These are phyloP conservation scores for Aureobasidium subglaciale DNA, from an alignment of 2,329 filamentous ascomycete genomes.

Conservation along the genomic window DNA sequence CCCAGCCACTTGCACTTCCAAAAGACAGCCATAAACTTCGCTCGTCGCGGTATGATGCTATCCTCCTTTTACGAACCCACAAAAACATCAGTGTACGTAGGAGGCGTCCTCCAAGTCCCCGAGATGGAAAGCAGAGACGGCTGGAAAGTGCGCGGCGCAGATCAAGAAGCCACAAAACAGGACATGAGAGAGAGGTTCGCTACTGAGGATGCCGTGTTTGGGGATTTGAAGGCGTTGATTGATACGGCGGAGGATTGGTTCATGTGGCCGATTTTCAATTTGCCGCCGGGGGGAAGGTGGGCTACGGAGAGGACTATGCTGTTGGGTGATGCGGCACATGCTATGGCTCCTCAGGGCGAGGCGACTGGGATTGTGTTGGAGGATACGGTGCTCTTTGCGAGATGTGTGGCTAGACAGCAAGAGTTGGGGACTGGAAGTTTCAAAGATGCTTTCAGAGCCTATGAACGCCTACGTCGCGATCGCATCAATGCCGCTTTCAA, in stretches of 20 bases:
- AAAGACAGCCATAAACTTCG: slow-evolving; percentile 40
- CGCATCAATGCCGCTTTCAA: slow-evolving; percentile 41
- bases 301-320: slow-evolving; percentile 38
- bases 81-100: slow-evolving; percentile 36
- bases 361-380: slow-evolving; percentile 47
- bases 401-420: slow-evolving; percentile 37
- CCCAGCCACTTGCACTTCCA: slow-evolving; percentile 30
- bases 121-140: slow-evolving; percentile 38
- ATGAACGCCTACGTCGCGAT: slow-evolving; percentile 38
- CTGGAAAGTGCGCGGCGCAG: slow-evolving; percentile 38
- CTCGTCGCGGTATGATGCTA: slow-evolving; percentile 38
- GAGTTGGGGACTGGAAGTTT: slow-evolving; percentile 33
- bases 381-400: slow-evolving; percentile 44
- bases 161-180: slow-evolving; percentile 36
- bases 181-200: slow-evolving; percentile 36
- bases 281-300: slow-evolving; percentile 39
- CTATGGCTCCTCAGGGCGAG: slow-evolving; percentile 47
- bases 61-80: slow-evolving; percentile 34
- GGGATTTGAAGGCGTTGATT: slow-evolving; percentile 33
- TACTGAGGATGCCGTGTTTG: slow-evolving; percentile 33
- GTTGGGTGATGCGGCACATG: slow-evolving; percentile 41
- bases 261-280: slow-evolving; percentile 41
- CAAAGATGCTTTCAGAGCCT: slow-evolving; percentile 41
- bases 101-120: slow-evolving; percentile 38
- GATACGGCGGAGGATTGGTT: slow-evolving; percentile 37